Conservation (phyloP, 306 rosid species). For the Pterocarpus macrocarpus region DNA sequence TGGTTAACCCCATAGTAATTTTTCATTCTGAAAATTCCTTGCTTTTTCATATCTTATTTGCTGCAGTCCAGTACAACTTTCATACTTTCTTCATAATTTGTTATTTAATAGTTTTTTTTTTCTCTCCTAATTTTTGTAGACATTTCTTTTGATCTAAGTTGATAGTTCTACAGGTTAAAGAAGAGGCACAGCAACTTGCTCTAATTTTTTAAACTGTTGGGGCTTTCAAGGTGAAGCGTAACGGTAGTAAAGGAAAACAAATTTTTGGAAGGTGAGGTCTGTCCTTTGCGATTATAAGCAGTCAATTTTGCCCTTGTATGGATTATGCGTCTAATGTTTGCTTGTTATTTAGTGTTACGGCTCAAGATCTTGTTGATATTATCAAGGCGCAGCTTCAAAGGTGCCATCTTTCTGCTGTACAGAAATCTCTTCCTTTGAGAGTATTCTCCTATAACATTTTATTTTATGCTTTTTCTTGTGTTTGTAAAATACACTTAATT, state of each 20-base stretch:
- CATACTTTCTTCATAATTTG: neutral
- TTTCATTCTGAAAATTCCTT: neutral
- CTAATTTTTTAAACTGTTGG: slow-evolving; percentile 85
- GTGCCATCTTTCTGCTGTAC: slow-evolving; percentile 51
- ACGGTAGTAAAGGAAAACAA: slow-evolving; percentile 96
- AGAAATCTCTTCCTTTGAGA: slow-evolving; percentile 22
- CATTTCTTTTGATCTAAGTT: slow-evolving; percentile 16
- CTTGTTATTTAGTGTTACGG: slow-evolving; percentile 73
- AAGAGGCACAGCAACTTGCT: slow-evolving; percentile 95
- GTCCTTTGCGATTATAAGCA: slow-evolving; percentile 12
- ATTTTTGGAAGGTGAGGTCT: slow-evolving; percentile 81
- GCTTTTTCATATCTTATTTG: slow-evolving; percentile 17
- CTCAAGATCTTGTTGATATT: slow-evolving; percentile 97
- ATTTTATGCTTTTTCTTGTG: neutral
- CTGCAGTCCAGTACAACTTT: neutral
- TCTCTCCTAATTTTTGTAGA: slow-evolving; percentile 15
- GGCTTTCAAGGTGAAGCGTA: slow-evolving; percentile 93
- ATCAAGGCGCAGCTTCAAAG: slow-evolving; percentile 96
- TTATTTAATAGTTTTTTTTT: slow-evolving; percentile 32
- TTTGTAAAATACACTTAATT: neutral
- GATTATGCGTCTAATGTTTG: slow-evolving; percentile 46
- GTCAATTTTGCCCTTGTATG: slow-evolving; percentile 25
- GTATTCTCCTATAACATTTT: neutral
- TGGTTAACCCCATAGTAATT: slow-evolving; percentile 4
- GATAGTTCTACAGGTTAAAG: slow-evolving; percentile 73